These are phyloP conservation scores for Rhodotorula sp. DNA, from an alignment of 1,284 basidiomycete genomes.

Conservation along the genomic window DNA sequence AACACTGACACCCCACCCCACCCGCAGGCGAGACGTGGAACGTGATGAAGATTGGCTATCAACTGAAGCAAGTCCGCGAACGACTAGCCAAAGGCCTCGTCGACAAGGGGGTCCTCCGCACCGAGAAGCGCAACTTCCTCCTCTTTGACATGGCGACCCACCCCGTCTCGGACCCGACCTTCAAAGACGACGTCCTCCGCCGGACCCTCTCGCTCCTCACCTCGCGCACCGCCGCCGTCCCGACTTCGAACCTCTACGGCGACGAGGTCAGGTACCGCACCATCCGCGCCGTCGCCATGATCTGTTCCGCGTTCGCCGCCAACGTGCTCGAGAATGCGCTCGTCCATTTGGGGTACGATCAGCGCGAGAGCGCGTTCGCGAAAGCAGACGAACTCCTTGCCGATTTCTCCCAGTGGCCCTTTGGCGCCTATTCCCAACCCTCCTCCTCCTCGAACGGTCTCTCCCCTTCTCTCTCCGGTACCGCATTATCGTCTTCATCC, in stretches of 20 bases:
- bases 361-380: conserved; percentile 82
- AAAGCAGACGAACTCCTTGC: conserved; percentile 86
- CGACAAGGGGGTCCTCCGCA: conserved; percentile 94
- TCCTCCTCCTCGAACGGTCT: background rate
- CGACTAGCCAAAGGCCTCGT: conserved; percentile 94
- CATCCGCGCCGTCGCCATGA: conserved; percentile 75
- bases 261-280: conserved; percentile 75
- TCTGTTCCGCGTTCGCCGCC: conserved; percentile 84
- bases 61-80: conserved; percentile 94
- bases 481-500: conserved; percentile 12
- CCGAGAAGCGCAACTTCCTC: conserved; percentile 93
- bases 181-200: conserved; percentile 76
- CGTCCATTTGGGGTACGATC: conserved; percentile 79
- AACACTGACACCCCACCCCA: background rate
- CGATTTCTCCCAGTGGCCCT: conserved; percentile 87
- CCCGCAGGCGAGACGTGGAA: conserved; percentile 91
- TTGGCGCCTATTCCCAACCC: conserved; percentile 57
- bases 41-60: conserved; percentile 96
- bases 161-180: conserved; percentile 84
- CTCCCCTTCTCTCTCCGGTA: conserved; percentile 18
- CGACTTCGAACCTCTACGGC: conserved; percentile 63
- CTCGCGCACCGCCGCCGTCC: conserved; percentile 73
- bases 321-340: conserved; percentile 94
- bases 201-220: conserved; percentile 76
- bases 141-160: conserved; percentile 99